A percentile compares a stretch with the other conserved stretches of the same genome.
Evolutionary conservation across 148 eudicot species (phyloP).

Genomic region (Hydrangea macrophylla): DNA sequence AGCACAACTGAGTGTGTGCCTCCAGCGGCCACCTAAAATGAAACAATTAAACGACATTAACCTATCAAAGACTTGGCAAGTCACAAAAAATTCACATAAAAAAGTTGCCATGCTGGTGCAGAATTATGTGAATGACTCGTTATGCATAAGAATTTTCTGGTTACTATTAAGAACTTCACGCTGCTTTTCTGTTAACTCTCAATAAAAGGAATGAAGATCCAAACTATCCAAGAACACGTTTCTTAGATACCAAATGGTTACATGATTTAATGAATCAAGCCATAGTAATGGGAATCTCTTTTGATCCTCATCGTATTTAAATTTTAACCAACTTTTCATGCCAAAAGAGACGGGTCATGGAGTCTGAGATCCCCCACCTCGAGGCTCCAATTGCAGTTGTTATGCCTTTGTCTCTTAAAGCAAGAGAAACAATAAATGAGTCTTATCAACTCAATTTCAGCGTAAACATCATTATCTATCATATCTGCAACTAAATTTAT

Average conservation of each 20-base stretch:
- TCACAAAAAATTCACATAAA: background rate
- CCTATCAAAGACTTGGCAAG: conserved; percentile 1
- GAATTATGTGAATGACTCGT: background rate
- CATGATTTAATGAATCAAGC: background rate
- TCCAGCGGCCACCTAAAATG: conserved; percentile 93
- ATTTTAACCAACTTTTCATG: background rate
- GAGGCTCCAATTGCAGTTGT: background rate
- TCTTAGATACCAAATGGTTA: background rate
- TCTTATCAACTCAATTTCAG: too few relatives aligned
- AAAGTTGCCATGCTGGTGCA: background rate
- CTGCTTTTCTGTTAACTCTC: background rate
- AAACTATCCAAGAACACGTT: background rate
- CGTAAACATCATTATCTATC: too few relatives aligned
- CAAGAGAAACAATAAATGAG: too few relatives aligned
- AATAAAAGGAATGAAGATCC: background rate
- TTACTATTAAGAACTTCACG: background rate
- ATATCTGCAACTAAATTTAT: too few relatives aligned
- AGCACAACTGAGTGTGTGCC: conserved; percentile 98
- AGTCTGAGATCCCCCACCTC: background rate
- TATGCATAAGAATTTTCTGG: background rate
- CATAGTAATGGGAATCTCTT: background rate
- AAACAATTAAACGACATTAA: conserved; percentile 12
- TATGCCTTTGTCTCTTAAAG: background rate
- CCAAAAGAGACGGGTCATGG: background rate
- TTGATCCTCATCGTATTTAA: background rate